Evolutionary conservation across 495 filamentous ascomycete genomes (phyloP), one percentile per base, ranked within the genome.

Genomic region (Penicillium taxi): DNA sequence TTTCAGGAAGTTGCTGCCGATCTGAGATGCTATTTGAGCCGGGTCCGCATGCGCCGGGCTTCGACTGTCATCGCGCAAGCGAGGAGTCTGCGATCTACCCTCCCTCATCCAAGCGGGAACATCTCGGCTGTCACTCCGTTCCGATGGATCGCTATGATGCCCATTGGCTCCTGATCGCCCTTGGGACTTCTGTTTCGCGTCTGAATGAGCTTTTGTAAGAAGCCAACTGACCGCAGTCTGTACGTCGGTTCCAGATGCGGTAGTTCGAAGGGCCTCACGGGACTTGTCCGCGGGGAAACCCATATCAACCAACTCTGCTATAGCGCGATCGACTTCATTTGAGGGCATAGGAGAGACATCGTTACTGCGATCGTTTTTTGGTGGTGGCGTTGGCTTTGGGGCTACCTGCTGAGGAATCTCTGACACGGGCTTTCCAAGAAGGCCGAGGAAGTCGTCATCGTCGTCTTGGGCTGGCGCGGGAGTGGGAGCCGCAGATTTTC

Each of bases 261-360:
- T 96, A 53, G 84, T 80, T 9, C 73, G 72, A 6, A 98, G 63
- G 26, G 89, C 93, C 42, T 77, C 69, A 40, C 72, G 75, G 15
- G 93, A 77, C 40, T 86, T 87, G 28, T 91, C 82, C 0, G 78
- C 73, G 1, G 82, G 77, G 41, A 98, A 98, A 16, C 91, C 91
- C 80, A 96, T 96, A 47, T 96, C 90, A 7, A 96, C 80, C 13
- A 98, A 59, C 52, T 96, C 87, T 1, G 87, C 88, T 37, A 96
- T 74, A 3, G 87, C 86, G 34, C 73, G 75, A 53, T 95, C 88
- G 30, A 78, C 77, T 6, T 80, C 82, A 51, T 81, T 80, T 0
- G 63, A 40, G 6, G 65, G 58, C 44, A 55, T 54, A 2, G 45
- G 53, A 26, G 42, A 59, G 28, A 18, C 42, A 61, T 38, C 66